A percentile compares a stretch with the other conserved stretches of the same genome.
These are phyloP conservation scores for Phaffia tasmanica DNA, from an alignment of 768 basidiomycete genomes.

Conservation along the genomic window DNA sequence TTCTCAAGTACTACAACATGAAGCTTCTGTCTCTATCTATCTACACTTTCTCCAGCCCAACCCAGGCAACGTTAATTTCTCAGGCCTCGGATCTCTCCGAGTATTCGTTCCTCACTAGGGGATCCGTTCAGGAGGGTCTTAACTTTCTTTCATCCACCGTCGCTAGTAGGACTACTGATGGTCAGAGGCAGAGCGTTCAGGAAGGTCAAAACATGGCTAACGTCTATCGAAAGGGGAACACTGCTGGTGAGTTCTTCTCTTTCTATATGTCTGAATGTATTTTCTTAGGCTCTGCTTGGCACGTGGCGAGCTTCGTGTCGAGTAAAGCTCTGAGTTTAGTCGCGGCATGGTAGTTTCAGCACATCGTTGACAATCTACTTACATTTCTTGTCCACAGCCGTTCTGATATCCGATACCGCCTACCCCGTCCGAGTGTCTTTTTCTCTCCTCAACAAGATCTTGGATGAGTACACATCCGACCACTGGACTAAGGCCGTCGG, in stretches of 20 bases:
- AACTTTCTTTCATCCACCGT: constrained; percentile 52
- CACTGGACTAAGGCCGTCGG: constrained; percentile 26
- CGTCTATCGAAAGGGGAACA: constrained; percentile 64
- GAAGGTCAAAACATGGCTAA: constrained; percentile 89
- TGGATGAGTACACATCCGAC: constrained; percentile 72
- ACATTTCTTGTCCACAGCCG: constrained; percentile 44
- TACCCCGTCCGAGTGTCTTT: constrained; percentile 96
- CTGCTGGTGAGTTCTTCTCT: constrained; percentile 53
- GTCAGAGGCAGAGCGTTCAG: constrained; percentile 84
- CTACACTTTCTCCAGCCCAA: constrained; percentile 17
- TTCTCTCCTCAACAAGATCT: constrained; percentile 79
- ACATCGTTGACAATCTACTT: no score
- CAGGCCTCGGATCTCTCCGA: constrained; percentile 19
- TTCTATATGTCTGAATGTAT: background rate
- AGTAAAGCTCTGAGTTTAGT: no score
- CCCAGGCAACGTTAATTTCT: constrained; percentile 15
- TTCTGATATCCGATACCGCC: constrained; percentile 87
- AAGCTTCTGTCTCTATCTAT: constrained; percentile 26
- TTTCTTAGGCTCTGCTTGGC: no score
- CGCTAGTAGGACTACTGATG: constrained; percentile 69
- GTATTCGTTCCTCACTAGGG: constrained; percentile 26
- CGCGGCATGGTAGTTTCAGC: no score
- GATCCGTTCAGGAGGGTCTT: constrained; percentile 23
- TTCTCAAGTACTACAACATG: background rate
- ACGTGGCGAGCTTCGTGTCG: no score